Percentiles rank a stretch among this genome's conserved stretches.
Conservation (phyloP, 106 monocot species). For the Apostasia shenzhenica region DNA sequence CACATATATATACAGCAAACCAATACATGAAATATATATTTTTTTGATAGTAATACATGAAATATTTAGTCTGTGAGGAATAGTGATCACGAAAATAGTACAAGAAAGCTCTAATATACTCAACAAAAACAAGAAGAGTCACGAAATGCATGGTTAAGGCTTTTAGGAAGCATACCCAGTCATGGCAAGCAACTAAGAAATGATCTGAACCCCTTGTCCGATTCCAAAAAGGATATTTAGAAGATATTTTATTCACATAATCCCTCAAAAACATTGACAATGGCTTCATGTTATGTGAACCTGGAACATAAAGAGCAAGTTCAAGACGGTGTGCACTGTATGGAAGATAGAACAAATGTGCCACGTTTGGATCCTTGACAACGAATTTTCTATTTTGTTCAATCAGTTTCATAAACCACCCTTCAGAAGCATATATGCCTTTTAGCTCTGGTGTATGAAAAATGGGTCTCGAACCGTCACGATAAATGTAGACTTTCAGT, state of each 20-base stretch:
- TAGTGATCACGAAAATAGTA: neutral
- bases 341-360: constrained; percentile 87
- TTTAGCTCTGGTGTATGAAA: constrained; percentile 70
- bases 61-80: neutral
- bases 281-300: constrained; percentile 59
- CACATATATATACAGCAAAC: no score
- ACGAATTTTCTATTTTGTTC: constrained; percentile 50
- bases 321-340: constrained; percentile 69
- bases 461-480: constrained; percentile 67
- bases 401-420: constrained; percentile 96
- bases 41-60: no score
- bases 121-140: neutral
- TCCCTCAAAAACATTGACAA: constrained; percentile 55
- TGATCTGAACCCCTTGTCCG: constrained; percentile 71
- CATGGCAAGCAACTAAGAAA: constrained; percentile 95
- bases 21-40: no score
- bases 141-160: neutral
- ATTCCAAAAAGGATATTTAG: constrained; percentile 92
- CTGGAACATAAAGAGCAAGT: constrained; percentile 53
- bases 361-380: constrained; percentile 42
- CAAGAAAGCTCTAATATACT: neutral
- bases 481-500: constrained; percentile 82
- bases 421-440: constrained; percentile 93
- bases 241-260: constrained; percentile 56
- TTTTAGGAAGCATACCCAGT: constrained; percentile 63